Percentiles rank a stretch among this genome's conserved stretches.
Conservation (phyloP, 2,329 filamentous ascomycete genomes). For the Talaromyces sp. region DNA sequence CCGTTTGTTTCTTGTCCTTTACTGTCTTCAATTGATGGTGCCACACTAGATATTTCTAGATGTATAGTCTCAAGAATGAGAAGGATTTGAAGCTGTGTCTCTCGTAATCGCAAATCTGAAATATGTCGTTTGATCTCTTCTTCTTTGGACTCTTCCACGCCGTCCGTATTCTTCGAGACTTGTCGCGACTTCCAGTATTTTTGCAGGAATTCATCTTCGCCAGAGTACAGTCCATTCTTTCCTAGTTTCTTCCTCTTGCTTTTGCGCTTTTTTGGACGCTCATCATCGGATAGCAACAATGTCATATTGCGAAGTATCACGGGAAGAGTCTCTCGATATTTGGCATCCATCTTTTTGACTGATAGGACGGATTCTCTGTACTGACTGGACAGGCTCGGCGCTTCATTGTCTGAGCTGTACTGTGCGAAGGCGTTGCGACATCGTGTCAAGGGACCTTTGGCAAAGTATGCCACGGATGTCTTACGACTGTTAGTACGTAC, state of each 20-base stretch:
- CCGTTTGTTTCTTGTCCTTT: conserved; percentile 16
- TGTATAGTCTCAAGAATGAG: conserved; percentile 45
- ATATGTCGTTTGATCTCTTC: conserved; percentile 37
- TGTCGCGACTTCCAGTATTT: conserved; percentile 45
- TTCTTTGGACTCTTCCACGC: conserved; percentile 27
- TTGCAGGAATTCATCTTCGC: conserved; percentile 39
- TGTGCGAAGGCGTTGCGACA: conserved; percentile 39
- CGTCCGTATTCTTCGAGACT: conserved; percentile 23
- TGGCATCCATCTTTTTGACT: conserved; percentile 44
- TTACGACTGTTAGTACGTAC: conserved; percentile 19
- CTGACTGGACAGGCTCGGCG: conserved; percentile 30
- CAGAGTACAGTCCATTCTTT: conserved; percentile 44
- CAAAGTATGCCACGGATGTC: conserved; percentile 49
- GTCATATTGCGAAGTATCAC: conserved; percentile 34
- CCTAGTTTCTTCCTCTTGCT: conserved; percentile 42
- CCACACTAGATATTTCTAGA: conserved; percentile 28
- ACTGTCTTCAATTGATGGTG: conserved; percentile 19
- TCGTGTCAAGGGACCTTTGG: conserved; percentile 46
- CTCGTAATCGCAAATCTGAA: conserved; percentile 42
- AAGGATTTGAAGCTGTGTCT: conserved; percentile 48
- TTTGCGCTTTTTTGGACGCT: conserved; percentile 29
- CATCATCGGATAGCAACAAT: conserved; percentile 35
- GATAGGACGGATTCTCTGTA: conserved; percentile 41
- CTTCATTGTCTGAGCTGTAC: conserved; percentile 20
- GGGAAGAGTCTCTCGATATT: conserved; percentile 43